Conservation (phyloP, 2,329 filamentous ascomycete species). For the Neopestalotiopsis sp. region DNA sequence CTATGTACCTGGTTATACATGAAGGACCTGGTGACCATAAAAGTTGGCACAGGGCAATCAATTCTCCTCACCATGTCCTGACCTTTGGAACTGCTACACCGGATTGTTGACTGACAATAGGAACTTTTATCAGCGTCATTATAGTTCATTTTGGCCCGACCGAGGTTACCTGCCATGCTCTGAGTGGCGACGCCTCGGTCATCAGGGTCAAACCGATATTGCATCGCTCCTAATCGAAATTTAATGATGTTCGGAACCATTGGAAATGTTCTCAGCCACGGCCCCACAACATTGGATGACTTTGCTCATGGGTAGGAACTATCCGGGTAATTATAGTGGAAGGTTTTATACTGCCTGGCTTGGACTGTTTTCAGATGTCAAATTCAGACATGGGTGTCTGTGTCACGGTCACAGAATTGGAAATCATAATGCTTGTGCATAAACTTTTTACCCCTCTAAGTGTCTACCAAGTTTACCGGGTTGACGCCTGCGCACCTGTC, state of each 20-base stretch:
- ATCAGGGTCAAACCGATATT: too few relatives aligned
- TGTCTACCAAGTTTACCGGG: not conserved
- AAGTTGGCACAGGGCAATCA: not conserved
- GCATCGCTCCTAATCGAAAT: too few relatives aligned
- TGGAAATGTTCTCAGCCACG: too few relatives aligned
- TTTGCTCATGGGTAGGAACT: too few relatives aligned
- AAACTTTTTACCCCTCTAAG: not conserved
- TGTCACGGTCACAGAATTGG: not conserved
- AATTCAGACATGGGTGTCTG: not conserved
- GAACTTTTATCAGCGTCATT: not conserved
- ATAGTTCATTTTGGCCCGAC: not conserved
- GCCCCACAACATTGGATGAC: too few relatives aligned
- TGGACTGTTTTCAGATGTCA: not conserved
- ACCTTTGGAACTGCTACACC: not conserved
- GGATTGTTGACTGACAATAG: not conserved
- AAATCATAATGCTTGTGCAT: not conserved
- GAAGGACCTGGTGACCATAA: not conserved
- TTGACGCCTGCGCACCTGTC: not conserved
- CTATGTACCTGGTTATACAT: not conserved
- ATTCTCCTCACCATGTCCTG: not conserved
- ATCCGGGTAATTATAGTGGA: too few relatives aligned
- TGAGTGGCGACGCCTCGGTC: too few relatives aligned
- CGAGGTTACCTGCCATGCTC: not conserved
- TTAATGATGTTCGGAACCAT: too few relatives aligned
- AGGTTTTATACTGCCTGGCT: not conserved